Conservation (phyloP, 2,329 filamentous ascomycete genomes). For the Colletotrichum echinochloae region DNA sequence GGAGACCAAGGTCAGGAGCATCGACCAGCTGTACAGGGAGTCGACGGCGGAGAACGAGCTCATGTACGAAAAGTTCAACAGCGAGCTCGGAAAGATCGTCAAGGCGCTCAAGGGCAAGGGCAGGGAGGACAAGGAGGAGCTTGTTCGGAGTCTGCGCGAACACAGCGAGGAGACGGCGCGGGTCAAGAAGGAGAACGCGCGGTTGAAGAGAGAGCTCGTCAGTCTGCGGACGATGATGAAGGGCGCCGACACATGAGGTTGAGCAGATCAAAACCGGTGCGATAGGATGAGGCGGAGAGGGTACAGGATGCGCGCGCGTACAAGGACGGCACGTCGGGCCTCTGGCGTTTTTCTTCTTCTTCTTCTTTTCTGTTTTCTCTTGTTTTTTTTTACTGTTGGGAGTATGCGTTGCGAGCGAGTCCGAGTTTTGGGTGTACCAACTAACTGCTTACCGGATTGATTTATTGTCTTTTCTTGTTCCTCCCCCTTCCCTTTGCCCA, state of each 20-base stretch:
- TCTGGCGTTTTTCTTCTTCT: constrained; percentile 20
- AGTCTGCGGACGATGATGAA: constrained; percentile 71
- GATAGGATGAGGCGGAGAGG: neutral
- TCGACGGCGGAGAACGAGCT: constrained; percentile 91
- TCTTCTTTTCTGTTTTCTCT: neutral
- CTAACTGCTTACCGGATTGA: constrained; percentile 25
- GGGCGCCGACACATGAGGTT: constrained; percentile 45
- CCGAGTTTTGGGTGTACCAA: constrained; percentile 28
- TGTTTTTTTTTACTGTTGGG: constrained; percentile 5
- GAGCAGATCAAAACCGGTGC: neutral
- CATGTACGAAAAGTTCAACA: constrained; percentile 91
- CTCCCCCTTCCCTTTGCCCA: neutral
- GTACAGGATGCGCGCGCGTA: constrained; percentile 12
- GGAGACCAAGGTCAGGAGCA: constrained; percentile 82
- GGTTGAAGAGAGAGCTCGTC: constrained; percentile 84
- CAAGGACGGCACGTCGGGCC: constrained; percentile 7
- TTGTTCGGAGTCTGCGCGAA: constrained; percentile 78
- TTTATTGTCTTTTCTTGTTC: constrained; percentile 12
- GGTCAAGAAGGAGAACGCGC: constrained; percentile 86
- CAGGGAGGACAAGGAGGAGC: constrained; percentile 82
- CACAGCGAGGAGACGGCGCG: constrained; percentile 81
- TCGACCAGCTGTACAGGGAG: constrained; percentile 91
- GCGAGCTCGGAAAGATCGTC: constrained; percentile 86
- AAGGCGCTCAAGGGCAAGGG: constrained; percentile 78
- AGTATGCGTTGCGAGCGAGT: constrained; percentile 37